Evolutionary conservation across 2,329 filamentous ascomycete species (phyloP), one percentile per base, ranked within the genome.

Genomic region (Colletotrichum orchidophilum): DNA sequence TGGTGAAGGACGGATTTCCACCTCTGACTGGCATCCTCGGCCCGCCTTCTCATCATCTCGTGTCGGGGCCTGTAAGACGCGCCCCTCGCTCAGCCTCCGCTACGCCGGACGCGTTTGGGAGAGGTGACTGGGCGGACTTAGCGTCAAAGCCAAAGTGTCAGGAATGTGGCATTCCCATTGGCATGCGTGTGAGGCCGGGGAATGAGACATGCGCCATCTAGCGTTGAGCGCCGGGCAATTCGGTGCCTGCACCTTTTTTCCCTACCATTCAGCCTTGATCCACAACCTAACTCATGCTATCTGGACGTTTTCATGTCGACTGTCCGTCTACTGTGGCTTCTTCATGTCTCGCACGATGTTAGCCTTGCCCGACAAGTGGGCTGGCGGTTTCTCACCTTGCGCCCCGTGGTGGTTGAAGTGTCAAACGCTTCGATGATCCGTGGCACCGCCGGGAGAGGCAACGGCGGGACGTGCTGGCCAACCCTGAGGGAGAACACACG

Each of bases 51-150:
- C 59, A 24, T 57, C 29, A n/a, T 55, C 57, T 33, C 26, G 27
- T 39, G 5, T 13, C 46, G 31, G 5, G 35, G 31, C 60, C 35
- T n/a, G n/a, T 15, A 29, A 24, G 55, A 21, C 54, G 61, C 52
- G 15, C 27, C 49, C 11, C 24, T 24, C 57, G 57, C 68, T 67
- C 63, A 71, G 68, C 68, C 68, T 62, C 68, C 68, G 63, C 63
- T 58, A 50, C 46, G 42, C 57, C 68, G 50, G 49, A 27, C 46
- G 42, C 33, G 66, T 52, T n/a, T 9, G 21, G 61, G 39, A 8
- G 61, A 27, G 42, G 58, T 3, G 21, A 21, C 18, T 46, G 42
- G 15, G 27, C 2, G 46, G 21, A 27, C 31, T 57, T 42, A 26
- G 66, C 54, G 61, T 21, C 61, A 54, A 65, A 69, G n/a, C n/a